These are phyloP conservation scores for Taphrina sp. DNA, from an alignment of 1,139 yeast genomes.

Conservation along the genomic window DNA sequence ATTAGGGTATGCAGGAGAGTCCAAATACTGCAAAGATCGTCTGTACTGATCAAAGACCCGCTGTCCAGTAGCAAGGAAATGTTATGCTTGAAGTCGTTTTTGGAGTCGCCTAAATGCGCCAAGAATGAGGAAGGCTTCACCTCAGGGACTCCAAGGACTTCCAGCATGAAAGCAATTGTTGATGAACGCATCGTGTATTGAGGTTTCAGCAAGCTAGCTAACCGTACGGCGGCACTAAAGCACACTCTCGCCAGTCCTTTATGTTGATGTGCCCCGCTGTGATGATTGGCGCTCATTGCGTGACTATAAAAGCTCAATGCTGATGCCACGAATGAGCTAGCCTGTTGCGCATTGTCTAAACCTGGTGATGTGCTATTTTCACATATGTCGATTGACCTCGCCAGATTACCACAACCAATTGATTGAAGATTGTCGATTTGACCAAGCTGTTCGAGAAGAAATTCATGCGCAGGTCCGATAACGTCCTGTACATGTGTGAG, in stretches of 20 bases:
- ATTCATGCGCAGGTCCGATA: neutral
- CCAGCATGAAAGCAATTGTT: neutral
- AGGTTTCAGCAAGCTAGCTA: neutral
- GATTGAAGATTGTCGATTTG: neutral
- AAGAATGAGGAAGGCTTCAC: constrained; percentile 54
- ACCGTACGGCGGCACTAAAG: neutral
- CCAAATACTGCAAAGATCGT: constrained; percentile 74
- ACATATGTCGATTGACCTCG: too few relatives aligned
- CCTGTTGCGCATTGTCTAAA: too few relatives aligned
- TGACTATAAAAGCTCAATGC: too few relatives aligned
- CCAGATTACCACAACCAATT: too few relatives aligned
- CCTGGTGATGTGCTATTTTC: too few relatives aligned
- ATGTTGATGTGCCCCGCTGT: neutral
- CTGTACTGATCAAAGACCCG: constrained; percentile 69
- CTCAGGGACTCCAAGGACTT: neutral
- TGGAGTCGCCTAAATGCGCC: constrained; percentile 57
- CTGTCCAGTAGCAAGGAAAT: constrained; percentile 57
- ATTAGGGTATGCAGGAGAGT: constrained; percentile 75
- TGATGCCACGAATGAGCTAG: too few relatives aligned
- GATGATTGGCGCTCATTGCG: too few relatives aligned
- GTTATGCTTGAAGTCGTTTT: constrained; percentile 61
- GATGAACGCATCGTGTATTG: neutral
- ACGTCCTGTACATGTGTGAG: neutral
- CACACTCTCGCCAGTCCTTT: neutral
- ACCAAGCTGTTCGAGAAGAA: neutral